Percentiles rank a stretch among this genome's conserved stretches.
Evolutionary conservation across 805 yeast species (phyloP).

Genomic region (Pichia phayaonensis): DNA sequence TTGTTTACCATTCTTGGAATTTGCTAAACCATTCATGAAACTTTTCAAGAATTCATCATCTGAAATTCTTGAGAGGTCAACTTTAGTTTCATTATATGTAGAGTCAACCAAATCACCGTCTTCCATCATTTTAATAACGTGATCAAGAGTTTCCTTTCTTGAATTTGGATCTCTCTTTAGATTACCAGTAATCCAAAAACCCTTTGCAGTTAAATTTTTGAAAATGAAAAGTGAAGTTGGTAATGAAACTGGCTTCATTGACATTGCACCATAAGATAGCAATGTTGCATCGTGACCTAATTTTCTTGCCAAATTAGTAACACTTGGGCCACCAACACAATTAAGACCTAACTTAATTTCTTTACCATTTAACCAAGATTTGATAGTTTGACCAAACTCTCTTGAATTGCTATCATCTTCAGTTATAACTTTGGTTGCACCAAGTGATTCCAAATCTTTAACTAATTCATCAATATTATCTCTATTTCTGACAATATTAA

Average conservation of each 20-base stretch:
- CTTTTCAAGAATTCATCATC: slow-evolving; percentile 36
- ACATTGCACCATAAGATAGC: slow-evolving; percentile 97
- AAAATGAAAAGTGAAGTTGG: slow-evolving; percentile 88
- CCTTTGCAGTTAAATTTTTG: slow-evolving; percentile 76
- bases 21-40: slow-evolving; percentile 37
- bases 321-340: slow-evolving; percentile 88
- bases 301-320: slow-evolving; percentile 77
- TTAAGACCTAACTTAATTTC: slow-evolving; percentile 74
- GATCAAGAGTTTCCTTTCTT: slow-evolving; percentile 47
- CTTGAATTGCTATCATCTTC: slow-evolving; percentile 74
- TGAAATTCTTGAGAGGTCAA: slow-evolving; percentile 25
- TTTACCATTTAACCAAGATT: slow-evolving; percentile 42
- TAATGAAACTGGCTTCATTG: slow-evolving; percentile 85
- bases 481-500: slow-evolving; percentile 84
- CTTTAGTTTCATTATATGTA: slow-evolving; percentile 34
- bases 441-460: slow-evolving; percentile 50
- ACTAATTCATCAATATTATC: slow-evolving; percentile 58
- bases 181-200: slow-evolving; percentile 87
- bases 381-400: slow-evolving; percentile 54
- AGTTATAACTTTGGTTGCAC: slow-evolving; percentile 86
- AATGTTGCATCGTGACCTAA: slow-evolving; percentile 65
- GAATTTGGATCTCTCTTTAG: slow-evolving; percentile 50
- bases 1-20: slow-evolving; percentile 38
- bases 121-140: slow-evolving; percentile 50
- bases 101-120: slow-evolving; percentile 46